A percentile compares a stretch with the other conserved stretches of the same genome.
These are phyloP conservation scores for Yamagishiella unicocca DNA, from an alignment of 139 green algal species.

Conservation along the genomic window DNA sequence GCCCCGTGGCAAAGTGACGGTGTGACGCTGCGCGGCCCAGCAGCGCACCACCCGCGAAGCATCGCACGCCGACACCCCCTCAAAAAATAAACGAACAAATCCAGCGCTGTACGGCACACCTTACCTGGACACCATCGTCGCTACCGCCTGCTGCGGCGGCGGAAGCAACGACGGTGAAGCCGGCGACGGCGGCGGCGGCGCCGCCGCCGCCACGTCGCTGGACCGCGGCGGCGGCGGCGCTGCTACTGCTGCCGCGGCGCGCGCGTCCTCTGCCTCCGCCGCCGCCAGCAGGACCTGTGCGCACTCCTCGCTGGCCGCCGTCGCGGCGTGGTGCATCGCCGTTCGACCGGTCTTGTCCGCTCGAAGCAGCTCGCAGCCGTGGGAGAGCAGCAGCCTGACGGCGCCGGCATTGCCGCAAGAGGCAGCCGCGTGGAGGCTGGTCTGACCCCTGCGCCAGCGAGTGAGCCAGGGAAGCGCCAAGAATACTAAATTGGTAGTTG, in stretches of 20 bases:
- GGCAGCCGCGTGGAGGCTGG: not conserved
- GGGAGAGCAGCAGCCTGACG: not conserved
- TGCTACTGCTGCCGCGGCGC: not conserved
- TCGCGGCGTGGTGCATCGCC: conserved; percentile 13
- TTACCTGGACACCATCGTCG: no score
- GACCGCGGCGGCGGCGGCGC: not conserved
- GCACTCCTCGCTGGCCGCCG: not conserved
- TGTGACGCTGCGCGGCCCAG: no score
- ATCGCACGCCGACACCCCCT: no score
- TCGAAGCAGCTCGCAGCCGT: not conserved
- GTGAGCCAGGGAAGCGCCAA: no score
- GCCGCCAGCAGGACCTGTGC: not conserved
- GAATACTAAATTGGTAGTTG: no score
- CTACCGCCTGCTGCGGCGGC: not conserved
- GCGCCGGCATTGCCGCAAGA: not conserved
- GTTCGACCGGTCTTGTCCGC: conserved; percentile 17
- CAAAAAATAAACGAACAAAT: no score
- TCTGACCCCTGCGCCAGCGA: conserved; percentile 39
- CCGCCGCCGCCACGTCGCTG: not conserved
- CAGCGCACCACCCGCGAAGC: no score
- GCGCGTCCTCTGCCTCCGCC: conserved; percentile 21
- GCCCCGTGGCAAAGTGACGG: no score
- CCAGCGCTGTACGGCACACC: no score
- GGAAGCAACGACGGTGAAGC: not conserved
- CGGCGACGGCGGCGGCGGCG: not conserved